Conservation (phyloP, 805 yeast genomes). For the Saccharomycopsis sp. region DNA sequence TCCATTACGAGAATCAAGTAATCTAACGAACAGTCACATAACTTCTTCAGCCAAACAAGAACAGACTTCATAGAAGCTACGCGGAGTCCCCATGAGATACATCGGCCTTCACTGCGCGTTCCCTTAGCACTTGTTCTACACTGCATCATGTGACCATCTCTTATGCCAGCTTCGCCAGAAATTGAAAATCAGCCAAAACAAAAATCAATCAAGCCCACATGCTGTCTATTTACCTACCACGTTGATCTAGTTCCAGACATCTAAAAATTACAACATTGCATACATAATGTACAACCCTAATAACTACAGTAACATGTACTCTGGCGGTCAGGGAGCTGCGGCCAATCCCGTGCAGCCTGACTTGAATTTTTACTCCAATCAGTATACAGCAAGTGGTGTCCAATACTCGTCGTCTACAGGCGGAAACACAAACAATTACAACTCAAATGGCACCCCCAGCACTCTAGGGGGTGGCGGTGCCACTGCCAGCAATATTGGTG, state of each 20-base stretch:
- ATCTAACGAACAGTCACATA: too few relatives aligned
- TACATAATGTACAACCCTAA: constrained; percentile 20
- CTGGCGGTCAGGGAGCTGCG: background rate
- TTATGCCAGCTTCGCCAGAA: background rate
- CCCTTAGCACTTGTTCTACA: too few relatives aligned
- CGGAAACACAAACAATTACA: background rate
- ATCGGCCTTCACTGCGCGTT: too few relatives aligned
- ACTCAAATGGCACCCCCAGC: background rate
- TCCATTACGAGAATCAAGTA: too few relatives aligned
- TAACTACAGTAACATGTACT: constrained; percentile 4
- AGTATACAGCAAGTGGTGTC: constrained; percentile 3
- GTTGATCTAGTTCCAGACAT: background rate
- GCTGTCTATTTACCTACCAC: background rate
- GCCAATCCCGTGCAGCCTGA: constrained; percentile 1
- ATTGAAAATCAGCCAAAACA: background rate
- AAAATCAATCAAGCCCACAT: background rate
- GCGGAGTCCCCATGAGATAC: too few relatives aligned
- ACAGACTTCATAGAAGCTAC: too few relatives aligned
- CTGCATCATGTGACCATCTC: background rate
- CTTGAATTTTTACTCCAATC: constrained; percentile 17
- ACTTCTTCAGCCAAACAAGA: too few relatives aligned
- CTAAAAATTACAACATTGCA: too few relatives aligned
- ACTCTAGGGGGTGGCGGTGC: background rate
- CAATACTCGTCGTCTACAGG: background rate
- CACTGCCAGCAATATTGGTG: background rate